Percentiles rank a stretch among this genome's conserved stretches.
phyloP scores from a whole-genome alignment of 768 basidiomycete genomes.

The Phanerochaete sordida region DNA sequence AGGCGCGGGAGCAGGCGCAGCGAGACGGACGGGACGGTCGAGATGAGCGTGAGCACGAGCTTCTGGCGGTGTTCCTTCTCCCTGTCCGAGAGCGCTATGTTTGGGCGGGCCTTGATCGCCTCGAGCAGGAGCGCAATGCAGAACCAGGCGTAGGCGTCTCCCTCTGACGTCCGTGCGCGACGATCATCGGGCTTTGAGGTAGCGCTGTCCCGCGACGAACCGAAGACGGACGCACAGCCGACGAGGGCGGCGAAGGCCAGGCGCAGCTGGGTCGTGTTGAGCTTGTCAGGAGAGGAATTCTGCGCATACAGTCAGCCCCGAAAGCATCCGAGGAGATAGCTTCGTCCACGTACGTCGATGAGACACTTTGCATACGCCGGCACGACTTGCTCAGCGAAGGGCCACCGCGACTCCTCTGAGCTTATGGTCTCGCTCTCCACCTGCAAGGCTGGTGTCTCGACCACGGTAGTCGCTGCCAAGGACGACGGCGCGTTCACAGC shows the following conservation, averaged over 20 bases:
- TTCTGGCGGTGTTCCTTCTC: conserved; percentile 40
- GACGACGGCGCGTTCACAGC: not conserved
- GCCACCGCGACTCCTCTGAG: conserved; percentile 11
- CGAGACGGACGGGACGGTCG: conserved; percentile 62
- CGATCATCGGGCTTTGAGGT: not conserved
- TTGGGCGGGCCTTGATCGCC: conserved; percentile 32
- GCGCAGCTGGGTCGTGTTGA: conserved; percentile 64
- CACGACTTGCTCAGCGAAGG: conserved; percentile 53
- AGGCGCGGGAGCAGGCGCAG: conserved; percentile 50
- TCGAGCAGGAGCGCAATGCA: conserved; percentile 57
- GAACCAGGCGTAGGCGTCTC: conserved; percentile 59
- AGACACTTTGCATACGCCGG: conserved; percentile 74
- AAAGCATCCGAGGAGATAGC: not conserved
- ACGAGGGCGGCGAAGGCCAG: conserved; percentile 76
- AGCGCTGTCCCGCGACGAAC: not conserved
- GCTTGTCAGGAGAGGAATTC: conserved; percentile 60
- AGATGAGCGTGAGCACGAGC: conserved; percentile 61
- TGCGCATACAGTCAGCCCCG: conserved; percentile 20
- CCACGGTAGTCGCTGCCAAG: not conserved
- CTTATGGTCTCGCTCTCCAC: not conserved
- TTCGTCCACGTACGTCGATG: conserved; percentile 49
- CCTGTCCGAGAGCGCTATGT: not conserved
- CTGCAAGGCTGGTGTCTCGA: not conserved
- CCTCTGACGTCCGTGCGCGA: conserved; percentile 7
- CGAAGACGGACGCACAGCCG: conserved; percentile 43